Conservation (phyloP, 208 protist genomes). For the Vickermania ingenoplastis region DNA sequence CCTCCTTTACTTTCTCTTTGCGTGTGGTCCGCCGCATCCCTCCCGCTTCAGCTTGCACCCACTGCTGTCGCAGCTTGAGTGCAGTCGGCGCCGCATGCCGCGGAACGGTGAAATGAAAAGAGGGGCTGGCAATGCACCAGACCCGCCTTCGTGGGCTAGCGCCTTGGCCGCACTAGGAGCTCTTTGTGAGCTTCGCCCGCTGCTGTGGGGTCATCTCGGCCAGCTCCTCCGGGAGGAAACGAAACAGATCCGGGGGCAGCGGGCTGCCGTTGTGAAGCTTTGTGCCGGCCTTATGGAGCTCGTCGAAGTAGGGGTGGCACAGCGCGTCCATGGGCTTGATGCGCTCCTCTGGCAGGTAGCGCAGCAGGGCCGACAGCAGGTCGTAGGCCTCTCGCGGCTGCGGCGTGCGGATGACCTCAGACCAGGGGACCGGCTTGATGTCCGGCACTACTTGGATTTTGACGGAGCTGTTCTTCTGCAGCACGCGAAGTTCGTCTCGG, state of each 20-base stretch:
- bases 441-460: conserved; percentile 21
- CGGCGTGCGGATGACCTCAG: conserved; percentile 40
- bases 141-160: too few relatives aligned
- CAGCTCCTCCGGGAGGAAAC: conserved; percentile 53
- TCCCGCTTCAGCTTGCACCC: too few relatives aligned
- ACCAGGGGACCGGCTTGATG: conserved; percentile 46
- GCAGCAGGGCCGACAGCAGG: conserved; percentile 89
- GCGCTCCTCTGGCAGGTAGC: conserved; percentile 90
- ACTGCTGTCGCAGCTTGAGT: too few relatives aligned
- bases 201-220: conserved; percentile 56
- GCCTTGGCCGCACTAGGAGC: too few relatives aligned
- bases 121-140: too few relatives aligned
- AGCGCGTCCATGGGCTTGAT: conserved; percentile 83
- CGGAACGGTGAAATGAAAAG: too few relatives aligned
- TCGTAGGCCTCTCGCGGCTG: conserved; percentile 82
- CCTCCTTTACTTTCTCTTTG: too few relatives aligned
- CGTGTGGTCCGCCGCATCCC: too few relatives aligned
- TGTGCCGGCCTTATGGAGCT: conserved; percentile 77
- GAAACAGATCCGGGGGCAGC: conserved; percentile 58
- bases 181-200: conserved; percentile 26
- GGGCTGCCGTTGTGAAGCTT: conserved; percentile 65
- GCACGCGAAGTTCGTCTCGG: conserved; percentile 64
- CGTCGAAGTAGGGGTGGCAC: conserved; percentile 98
- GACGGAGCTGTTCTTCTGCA: conserved; percentile 34
- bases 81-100: too few relatives aligned